A percentile compares a stretch with the other conserved stretches of the same genome.
These are phyloP conservation scores for Mortierella sp. DNA, from an alignment of 371 early-diverging fungal species.

Conservation along the genomic window DNA sequence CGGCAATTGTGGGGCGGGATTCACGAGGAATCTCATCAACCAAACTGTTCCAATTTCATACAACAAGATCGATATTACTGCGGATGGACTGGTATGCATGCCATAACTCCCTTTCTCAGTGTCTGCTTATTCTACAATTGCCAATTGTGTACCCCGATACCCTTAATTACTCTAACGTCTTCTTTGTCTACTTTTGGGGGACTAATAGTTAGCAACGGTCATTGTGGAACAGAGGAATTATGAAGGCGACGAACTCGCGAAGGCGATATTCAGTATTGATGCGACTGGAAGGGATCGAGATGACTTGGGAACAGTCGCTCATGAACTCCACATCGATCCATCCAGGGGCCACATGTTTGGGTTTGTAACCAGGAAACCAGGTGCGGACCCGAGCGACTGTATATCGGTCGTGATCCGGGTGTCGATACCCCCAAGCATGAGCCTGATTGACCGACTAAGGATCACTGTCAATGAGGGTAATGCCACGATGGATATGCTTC, in stretches of 20 bases:
- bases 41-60: neutral
- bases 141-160: neutral
- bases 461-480: neutral
- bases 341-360: neutral
- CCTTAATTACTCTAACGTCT: neutral
- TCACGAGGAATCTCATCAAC: neutral
- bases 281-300: neutral
- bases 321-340: neutral
- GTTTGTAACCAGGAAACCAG: neutral
- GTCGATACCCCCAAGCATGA: neutral
- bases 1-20: neutral
- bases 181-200: neutral
- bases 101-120: neutral
- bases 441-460: neutral
- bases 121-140: neutral
- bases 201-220: neutral
- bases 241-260: neutral
- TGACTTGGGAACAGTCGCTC: neutral
- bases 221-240: neutral
- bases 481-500: neutral
- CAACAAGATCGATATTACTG: neutral
- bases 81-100: neutral
- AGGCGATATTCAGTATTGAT: neutral
- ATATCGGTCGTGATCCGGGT: neutral
- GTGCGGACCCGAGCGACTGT: neutral